Evolutionary conservation across 1,284 basidiomycete species (phyloP).

Genomic region (Ganoderma resinaceum): DNA sequence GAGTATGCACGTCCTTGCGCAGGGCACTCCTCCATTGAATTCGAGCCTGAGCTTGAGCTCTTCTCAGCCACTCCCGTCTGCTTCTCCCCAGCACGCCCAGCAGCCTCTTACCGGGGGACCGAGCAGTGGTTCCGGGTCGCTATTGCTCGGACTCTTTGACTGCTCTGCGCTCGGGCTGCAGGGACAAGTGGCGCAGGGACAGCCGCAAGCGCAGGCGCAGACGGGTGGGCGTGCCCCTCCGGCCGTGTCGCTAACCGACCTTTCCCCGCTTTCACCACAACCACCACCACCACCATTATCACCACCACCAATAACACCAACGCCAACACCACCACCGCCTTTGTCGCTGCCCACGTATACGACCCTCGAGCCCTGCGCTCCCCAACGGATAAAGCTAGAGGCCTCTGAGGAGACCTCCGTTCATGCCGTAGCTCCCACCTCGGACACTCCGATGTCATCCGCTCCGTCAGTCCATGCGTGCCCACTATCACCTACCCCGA

Average conservation of each 20-base stretch:
- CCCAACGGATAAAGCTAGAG: slow-evolving; percentile 17
- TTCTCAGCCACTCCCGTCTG: background rate
- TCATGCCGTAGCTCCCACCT: slow-evolving; percentile 3
- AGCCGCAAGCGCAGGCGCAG: slow-evolving; percentile 15
- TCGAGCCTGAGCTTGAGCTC: slow-evolving; percentile 1
- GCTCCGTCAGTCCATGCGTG: slow-evolving; percentile 10
- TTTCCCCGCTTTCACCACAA: slow-evolving; percentile 8
- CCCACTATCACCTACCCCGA: background rate
- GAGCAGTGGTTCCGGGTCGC: slow-evolving; percentile 10
- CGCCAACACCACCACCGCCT: background rate
- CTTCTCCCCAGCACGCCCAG: background rate
- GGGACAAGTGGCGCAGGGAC: slow-evolving; percentile 2
- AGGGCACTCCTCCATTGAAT: slow-evolving; percentile 10
- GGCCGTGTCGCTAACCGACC: slow-evolving; percentile 11
- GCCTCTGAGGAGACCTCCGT: slow-evolving; percentile 3
- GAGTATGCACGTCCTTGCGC: slow-evolving; percentile 14
- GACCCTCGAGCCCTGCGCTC: slow-evolving; percentile 22
- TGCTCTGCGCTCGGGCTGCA: slow-evolving; percentile 1
- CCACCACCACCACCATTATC: background rate
- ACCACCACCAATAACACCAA: background rate
- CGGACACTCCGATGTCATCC: slow-evolving; percentile 14
- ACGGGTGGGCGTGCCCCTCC: slow-evolving; percentile 8
- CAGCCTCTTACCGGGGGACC: background rate
- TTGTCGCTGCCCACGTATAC: slow-evolving; percentile 4
- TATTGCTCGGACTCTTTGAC: slow-evolving; percentile 4